Evolutionary conservation across 208 protist species (phyloP).

Genomic region (Crithidia mellificae): DNA sequence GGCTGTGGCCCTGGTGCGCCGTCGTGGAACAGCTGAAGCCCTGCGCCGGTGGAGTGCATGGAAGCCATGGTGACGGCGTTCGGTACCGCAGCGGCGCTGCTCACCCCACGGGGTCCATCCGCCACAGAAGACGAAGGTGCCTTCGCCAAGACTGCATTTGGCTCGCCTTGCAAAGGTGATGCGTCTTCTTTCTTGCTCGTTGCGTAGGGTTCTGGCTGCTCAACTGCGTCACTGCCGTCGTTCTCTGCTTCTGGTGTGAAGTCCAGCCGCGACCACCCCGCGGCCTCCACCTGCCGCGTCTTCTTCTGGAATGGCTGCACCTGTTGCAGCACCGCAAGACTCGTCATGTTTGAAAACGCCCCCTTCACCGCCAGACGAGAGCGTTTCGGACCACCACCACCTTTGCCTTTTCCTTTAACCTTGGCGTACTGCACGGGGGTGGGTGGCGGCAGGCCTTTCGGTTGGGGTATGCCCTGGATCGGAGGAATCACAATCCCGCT

Average conservation of each 20-base stretch:
- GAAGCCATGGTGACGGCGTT: no score
- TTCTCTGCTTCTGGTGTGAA: not conserved
- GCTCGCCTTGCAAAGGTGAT: no score
- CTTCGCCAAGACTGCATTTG: no score
- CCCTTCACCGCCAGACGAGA: constrained; percentile 22
- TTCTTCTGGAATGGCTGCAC: constrained; percentile 18
- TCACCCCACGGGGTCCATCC: no score
- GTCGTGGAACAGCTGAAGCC: not conserved
- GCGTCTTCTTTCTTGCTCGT: not conserved
- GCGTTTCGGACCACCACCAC: not conserved
- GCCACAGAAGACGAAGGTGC: no score
- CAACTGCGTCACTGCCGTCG: not conserved
- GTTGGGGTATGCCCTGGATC: constrained; percentile 23
- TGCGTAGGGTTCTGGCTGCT: not conserved
- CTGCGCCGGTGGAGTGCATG: no score
- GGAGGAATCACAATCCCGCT: constrained; percentile 5
- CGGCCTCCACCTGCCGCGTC: constrained; percentile 29
- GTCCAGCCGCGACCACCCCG: constrained; percentile 18
- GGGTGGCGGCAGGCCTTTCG: constrained; percentile 1
- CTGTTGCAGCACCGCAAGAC: constrained; percentile 27
- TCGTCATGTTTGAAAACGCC: constrained; percentile 35
- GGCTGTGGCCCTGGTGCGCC: not conserved
- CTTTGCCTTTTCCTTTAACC: constrained; percentile 17
- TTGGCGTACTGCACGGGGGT: constrained; percentile 10
- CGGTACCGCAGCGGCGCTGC: no score